Evolutionary conservation across 1,139 yeast species (phyloP), one percentile per base, ranked within the genome.

Genomic region (Groenewaldozyma sp.): DNA sequence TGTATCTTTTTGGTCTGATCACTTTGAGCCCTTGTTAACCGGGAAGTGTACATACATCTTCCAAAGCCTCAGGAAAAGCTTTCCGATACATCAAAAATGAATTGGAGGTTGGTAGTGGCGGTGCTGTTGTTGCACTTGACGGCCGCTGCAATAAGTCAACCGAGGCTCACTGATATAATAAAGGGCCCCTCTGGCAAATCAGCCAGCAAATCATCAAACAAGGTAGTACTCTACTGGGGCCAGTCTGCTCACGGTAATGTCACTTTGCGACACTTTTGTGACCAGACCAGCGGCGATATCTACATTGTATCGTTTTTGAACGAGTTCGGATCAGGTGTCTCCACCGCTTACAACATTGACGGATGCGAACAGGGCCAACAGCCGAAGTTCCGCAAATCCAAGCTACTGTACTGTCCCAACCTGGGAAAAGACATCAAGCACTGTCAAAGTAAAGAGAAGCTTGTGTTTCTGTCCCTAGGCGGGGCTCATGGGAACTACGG

Each of bases 191-290:
- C n/a, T n/a, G n/a, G n/a, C n/a, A n/a, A n/a, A n/a, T n/a, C n/a
- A n/a, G n/a, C n/a, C n/a, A n/a, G n/a, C n/a, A n/a, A n/a, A n/a
- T n/a, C n/a, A n/a, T n/a, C 41, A 10, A 31, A 43, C 31, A 80
- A 82, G 51, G 74, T 84, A 36, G 95, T 79, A 22, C 71, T 83
- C 14, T 86, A 86, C 63, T 87, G 95, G 95, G 96, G 96, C 35
- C 96, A 87, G 63, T 75, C 78, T 53, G 78, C 93, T 14, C 81
- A 75, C 24, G 84, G 83, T 34, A 94, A 86, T 60, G n/a, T 6
- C 16, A 59, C 73, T n/a, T 68, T 87, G 41, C 68, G 77, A 9
- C 61, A 69, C 42, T 84, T 86, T 64, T 87, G 96, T 67, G 68
- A 71, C 42, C 68, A 75, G 31, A 73, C 73, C 43, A 70, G 76